Percentiles rank a stretch among this genome's conserved stretches.
phyloP scores from a whole-genome alignment of 306 rosid species.

The Prunus fruticosa region DNA sequence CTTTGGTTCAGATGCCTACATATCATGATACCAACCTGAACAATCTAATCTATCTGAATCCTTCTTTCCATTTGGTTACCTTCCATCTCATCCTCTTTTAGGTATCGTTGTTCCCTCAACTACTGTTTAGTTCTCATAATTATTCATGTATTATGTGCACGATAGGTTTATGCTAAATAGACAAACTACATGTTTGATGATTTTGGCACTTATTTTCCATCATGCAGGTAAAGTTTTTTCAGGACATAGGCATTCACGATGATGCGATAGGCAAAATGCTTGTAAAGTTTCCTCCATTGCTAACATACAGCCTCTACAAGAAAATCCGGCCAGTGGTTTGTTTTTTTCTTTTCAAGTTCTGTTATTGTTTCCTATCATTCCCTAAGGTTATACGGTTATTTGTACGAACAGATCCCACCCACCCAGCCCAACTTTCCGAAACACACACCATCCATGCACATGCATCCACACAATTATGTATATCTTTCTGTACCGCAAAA shows the following conservation, averaged over 20 bases:
- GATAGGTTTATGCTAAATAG: neutral
- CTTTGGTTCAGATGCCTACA: neutral
- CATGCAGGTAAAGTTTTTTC: slow-evolving; percentile 70
- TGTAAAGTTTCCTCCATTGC: slow-evolving; percentile 79
- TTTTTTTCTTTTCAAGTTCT: slow-evolving; percentile 30
- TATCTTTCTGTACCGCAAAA: neutral
- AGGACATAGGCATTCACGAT: slow-evolving; percentile 68
- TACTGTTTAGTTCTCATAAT: slow-evolving; percentile 7
- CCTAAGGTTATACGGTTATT: neutral
- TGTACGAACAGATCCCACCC: neutral
- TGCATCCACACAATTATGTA: neutral
- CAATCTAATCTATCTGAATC: slow-evolving; percentile 7
- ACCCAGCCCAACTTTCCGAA: neutral
- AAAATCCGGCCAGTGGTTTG: slow-evolving; percentile 90
- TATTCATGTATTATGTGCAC: neutral
- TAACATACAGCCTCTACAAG: slow-evolving; percentile 83
- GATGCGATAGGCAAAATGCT: slow-evolving; percentile 93
- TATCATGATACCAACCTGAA: neutral
- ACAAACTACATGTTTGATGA: neutral
- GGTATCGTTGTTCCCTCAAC: neutral
- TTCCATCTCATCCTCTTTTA: slow-evolving; percentile 11
- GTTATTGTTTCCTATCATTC: slow-evolving; percentile 6
- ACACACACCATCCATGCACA: neutral
- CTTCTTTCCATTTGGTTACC: slow-evolving; percentile 4
- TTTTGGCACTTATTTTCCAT: slow-evolving; percentile 26